Percentiles rank a stretch among this genome's conserved stretches.
Evolutionary conservation across 2,329 filamentous ascomycete species (phyloP).

Genomic region (Tolypocladium amazonense): DNA sequence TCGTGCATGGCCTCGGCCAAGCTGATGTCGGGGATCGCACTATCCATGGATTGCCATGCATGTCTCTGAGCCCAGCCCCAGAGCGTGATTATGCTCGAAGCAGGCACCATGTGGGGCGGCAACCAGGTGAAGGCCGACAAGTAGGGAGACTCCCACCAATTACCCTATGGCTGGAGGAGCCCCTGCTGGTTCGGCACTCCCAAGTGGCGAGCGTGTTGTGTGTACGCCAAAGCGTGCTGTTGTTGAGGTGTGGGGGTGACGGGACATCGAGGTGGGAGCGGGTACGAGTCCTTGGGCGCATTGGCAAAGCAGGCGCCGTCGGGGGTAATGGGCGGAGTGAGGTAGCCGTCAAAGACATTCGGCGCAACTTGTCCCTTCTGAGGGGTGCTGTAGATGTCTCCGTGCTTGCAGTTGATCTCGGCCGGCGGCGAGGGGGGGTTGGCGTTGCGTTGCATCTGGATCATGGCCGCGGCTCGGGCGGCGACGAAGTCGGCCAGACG

Average conservation of each 20-base stretch:
- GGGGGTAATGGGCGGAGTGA: constrained; percentile 79
- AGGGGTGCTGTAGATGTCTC: constrained; percentile 64
- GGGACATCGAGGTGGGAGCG: constrained; percentile 43
- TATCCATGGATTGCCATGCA: constrained; percentile 1
- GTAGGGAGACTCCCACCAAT: constrained; percentile 1
- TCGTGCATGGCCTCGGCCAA: neutral
- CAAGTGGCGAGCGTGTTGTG: constrained; percentile 21
- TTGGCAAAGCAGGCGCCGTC: constrained; percentile 50
- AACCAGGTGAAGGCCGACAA: neutral
- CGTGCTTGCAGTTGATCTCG: constrained; percentile 40
- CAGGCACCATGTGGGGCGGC: constrained; percentile 1
- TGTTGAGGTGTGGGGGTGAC: constrained; percentile 50
- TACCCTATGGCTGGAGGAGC: constrained; percentile 30
- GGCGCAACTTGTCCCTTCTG: constrained; percentile 60
- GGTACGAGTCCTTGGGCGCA: constrained; percentile 35
- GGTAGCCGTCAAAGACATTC: constrained; percentile 62
- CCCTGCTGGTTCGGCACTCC: constrained; percentile 30
- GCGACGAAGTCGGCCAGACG: constrained; percentile 49
- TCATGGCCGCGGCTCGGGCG: constrained; percentile 37
- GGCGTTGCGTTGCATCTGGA: constrained; percentile 34
- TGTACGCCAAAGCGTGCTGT: constrained; percentile 23
- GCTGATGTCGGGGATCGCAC: constrained; percentile 1
- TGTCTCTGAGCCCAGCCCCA: constrained; percentile 2
- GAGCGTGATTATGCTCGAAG: constrained; percentile 2
- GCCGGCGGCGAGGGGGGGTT: constrained; percentile 51